phyloP scores from a whole-genome alignment of 2,329 filamentous ascomycete species.

The Botryotinia convoluta region DNA sequence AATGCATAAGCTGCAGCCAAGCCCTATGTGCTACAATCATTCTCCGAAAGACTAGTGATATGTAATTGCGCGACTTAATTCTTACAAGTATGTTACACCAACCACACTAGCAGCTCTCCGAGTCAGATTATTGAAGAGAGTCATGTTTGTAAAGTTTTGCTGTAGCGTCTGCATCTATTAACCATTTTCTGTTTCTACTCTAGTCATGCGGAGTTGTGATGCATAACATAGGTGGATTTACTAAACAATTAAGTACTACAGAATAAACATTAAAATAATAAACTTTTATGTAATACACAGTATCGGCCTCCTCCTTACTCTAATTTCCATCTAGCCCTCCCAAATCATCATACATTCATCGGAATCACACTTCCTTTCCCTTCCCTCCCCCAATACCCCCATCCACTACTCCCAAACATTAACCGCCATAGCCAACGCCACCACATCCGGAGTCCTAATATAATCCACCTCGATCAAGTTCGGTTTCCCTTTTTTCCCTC shows the following conservation, averaged over 20 bases:
- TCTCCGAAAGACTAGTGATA: background rate
- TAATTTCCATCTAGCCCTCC: background rate
- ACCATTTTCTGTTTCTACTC: background rate
- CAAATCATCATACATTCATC: background rate
- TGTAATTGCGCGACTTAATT: background rate
- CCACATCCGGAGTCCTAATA: background rate
- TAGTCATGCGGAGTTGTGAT: background rate
- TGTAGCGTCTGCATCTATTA: background rate
- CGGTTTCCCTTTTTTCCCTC: background rate
- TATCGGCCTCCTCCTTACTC: background rate
- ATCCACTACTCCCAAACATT: background rate
- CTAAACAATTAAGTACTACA: background rate
- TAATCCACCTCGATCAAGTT: constrained; percentile 9
- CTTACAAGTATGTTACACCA: background rate
- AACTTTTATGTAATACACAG: background rate
- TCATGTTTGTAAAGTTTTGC: background rate
- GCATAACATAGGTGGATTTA: background rate
- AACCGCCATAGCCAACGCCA: constrained; percentile 2
- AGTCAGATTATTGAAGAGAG: background rate
- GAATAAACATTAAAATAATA: background rate
- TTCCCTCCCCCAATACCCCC: background rate
- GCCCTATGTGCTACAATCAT: background rate
- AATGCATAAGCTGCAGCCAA: background rate
- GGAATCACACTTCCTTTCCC: background rate
- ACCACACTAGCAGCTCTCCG: background rate